phyloP scores from a whole-genome alignment of 148 eudicot genomes.

The Cornus suecica region DNA sequence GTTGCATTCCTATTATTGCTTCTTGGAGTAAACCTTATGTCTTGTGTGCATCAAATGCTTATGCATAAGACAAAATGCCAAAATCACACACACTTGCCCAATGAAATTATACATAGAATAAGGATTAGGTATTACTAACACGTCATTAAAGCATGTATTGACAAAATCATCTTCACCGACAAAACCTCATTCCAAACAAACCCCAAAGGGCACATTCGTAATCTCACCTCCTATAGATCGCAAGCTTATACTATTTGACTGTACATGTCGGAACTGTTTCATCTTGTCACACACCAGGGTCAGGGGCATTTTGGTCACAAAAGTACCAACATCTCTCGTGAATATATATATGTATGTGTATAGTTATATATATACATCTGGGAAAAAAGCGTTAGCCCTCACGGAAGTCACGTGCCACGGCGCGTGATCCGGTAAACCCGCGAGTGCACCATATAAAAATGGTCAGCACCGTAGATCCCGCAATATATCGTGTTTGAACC shows the following conservation, averaged over 20 bases:
- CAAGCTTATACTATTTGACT: too few relatives aligned
- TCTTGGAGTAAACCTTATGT: background rate
- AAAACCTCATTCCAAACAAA: background rate
- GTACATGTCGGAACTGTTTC: background rate
- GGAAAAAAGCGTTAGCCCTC: background rate
- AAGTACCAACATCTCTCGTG: background rate
- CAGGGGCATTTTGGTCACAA: background rate
- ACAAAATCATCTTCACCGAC: background rate
- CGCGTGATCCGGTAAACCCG: constrained; percentile 16
- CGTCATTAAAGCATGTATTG: background rate
- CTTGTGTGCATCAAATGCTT: background rate
- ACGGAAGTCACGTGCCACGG: constrained; percentile 16
- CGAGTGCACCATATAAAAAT: constrained; percentile 2
- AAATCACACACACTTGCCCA: too few relatives aligned
- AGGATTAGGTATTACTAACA: background rate
- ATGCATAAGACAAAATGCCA: background rate
- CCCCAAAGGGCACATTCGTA: background rate
- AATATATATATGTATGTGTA: too few relatives aligned
- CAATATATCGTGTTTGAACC: background rate
- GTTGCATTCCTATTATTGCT: background rate
- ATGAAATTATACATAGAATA: background rate
- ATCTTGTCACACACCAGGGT: background rate
- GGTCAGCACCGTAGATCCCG: constrained; percentile 21
- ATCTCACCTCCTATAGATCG: too few relatives aligned
- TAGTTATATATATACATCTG: too few relatives aligned